Conservation (phyloP, 2,329 filamentous ascomycete species). For the Alternaria burnsii region DNA sequence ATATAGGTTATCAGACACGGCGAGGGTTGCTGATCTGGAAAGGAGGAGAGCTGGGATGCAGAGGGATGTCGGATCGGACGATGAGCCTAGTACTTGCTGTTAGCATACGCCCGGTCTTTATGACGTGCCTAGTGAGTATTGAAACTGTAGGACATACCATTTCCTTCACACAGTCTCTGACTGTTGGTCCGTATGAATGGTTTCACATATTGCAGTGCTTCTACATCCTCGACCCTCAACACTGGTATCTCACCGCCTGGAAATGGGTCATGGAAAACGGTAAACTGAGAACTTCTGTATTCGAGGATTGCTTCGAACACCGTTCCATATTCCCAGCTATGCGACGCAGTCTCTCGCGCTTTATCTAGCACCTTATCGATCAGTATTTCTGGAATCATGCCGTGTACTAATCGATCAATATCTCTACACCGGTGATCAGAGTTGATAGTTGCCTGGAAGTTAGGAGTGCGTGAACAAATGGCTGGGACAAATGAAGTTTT, state of each 20-base stretch:
- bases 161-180: constrained; percentile 45
- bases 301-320: constrained; percentile 54
- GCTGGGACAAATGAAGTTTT: not conserved
- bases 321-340: constrained; percentile 56
- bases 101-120: not conserved
- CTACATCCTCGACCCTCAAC: constrained; percentile 32
- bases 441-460: not conserved
- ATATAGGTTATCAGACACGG: constrained; percentile 36
- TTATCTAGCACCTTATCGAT: constrained; percentile 34
- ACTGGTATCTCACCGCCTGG: constrained; percentile 39
- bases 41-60: constrained; percentile 57
- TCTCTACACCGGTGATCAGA: not conserved
- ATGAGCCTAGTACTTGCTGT: constrained; percentile 31
- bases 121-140: not conserved
- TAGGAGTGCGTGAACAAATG: not conserved
- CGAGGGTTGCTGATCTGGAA: constrained; percentile 43
- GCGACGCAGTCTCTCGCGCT: constrained; percentile 44
- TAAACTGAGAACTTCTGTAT: constrained; percentile 47
- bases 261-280: constrained; percentile 52
- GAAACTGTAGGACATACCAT: constrained; percentile 30
- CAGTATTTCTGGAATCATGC: constrained; percentile 63
- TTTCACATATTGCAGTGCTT: constrained; percentile 48
- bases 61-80: constrained; percentile 57
- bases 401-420: not conserved
- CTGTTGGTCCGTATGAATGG: constrained; percentile 42